These are phyloP conservation scores for Udeniomyces megalosporus DNA, from an alignment of 768 basidiomycete species.

Conservation along the genomic window DNA sequence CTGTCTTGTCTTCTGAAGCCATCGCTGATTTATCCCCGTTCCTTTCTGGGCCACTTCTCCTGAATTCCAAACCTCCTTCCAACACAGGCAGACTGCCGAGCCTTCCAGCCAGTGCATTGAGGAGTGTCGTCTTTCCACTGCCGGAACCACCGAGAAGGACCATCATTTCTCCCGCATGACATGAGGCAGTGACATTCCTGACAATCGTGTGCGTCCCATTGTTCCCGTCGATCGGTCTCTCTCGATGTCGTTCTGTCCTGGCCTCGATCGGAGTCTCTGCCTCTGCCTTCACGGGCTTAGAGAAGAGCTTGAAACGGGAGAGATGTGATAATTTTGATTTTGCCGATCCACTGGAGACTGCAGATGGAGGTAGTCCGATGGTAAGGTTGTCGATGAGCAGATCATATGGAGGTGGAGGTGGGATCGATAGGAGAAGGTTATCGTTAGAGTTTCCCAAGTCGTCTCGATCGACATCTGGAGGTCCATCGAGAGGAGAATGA, in stretches of 20 bases:
- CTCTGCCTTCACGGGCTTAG: not conserved
- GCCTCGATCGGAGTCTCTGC: not conserved
- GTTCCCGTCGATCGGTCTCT: not conserved
- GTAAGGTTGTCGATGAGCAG: slow-evolving; percentile 19
- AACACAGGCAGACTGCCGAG: slow-evolving; percentile 25
- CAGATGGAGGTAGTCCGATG: slow-evolving; percentile 20
- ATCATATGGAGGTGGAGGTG: slow-evolving; percentile 19
- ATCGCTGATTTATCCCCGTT: slow-evolving; percentile 19
- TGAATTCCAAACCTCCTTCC: slow-evolving; percentile 20
- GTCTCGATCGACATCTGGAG: too few species aligned
- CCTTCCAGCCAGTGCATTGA: slow-evolving; percentile 29
- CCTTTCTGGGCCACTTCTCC: not conserved
- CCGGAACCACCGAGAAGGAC: slow-evolving; percentile 21
- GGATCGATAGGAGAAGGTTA: slow-evolving; percentile 8
- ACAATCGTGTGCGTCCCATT: slow-evolving; percentile 23
- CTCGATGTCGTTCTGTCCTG: not conserved
- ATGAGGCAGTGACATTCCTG: slow-evolving; percentile 24
- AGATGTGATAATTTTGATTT: slow-evolving; percentile 12
- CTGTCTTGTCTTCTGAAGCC: slow-evolving; percentile 31
- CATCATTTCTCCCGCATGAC: slow-evolving; percentile 30
- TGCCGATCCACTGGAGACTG: not conserved
- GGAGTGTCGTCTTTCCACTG: slow-evolving; percentile 30
- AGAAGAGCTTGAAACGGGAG: not conserved
- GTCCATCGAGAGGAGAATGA: too few species aligned
- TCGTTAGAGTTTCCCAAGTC: too few species aligned